Percentiles rank a stretch among this genome's conserved stretches.
These are phyloP conservation scores for Somion occarium DNA, from an alignment of 1,284 basidiomycete genomes.

Conservation along the genomic window DNA sequence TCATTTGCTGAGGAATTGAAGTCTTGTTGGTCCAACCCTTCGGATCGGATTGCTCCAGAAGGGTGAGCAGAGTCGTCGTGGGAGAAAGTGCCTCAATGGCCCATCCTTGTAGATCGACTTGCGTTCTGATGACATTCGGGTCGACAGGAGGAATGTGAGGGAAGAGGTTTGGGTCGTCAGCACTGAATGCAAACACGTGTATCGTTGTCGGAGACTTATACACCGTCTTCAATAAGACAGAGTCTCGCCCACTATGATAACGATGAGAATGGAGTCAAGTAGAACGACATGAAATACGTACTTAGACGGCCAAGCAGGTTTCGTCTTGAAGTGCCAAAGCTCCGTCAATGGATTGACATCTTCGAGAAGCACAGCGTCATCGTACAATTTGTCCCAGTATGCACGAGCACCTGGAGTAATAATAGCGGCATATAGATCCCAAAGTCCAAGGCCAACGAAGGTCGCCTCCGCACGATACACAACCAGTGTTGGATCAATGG, in stretches of 20 bases:
- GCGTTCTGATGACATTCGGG: slow-evolving; percentile 83
- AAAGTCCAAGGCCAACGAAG: slow-evolving; percentile 93
- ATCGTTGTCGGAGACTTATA: slow-evolving; percentile 96
- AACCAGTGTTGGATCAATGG: slow-evolving; percentile 94
- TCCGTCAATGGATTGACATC: slow-evolving; percentile 92
- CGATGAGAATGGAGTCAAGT: slow-evolving; percentile 11
- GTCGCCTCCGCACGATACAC: slow-evolving; percentile 97
- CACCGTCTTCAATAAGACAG: slow-evolving; percentile 88
- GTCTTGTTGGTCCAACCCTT: slow-evolving; percentile 97
- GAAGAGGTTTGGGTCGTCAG: slow-evolving; percentile 85
- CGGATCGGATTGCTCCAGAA: slow-evolving; percentile 96
- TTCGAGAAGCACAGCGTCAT: slow-evolving; percentile 81
- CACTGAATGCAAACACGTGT: slow-evolving; percentile 95
- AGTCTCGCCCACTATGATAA: slow-evolving; percentile 73
- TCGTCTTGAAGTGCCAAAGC: slow-evolving; percentile 87
- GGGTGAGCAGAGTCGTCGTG: slow-evolving; percentile 89
- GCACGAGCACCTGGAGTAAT: slow-evolving; percentile 77
- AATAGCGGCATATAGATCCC: slow-evolving; percentile 93
- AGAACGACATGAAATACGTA: no score
- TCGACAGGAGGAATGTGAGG: slow-evolving; percentile 71
- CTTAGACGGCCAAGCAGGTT: slow-evolving; percentile 89
- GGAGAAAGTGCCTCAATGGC: slow-evolving; percentile 95
- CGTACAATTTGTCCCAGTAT: slow-evolving; percentile 90
- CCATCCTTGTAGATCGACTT: slow-evolving; percentile 96
- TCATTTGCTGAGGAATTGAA: slow-evolving; percentile 90